Evolutionary conservation across 2,329 filamentous ascomycete genomes (phyloP).

Genomic region (Zymoseptoria passerinii): DNA sequence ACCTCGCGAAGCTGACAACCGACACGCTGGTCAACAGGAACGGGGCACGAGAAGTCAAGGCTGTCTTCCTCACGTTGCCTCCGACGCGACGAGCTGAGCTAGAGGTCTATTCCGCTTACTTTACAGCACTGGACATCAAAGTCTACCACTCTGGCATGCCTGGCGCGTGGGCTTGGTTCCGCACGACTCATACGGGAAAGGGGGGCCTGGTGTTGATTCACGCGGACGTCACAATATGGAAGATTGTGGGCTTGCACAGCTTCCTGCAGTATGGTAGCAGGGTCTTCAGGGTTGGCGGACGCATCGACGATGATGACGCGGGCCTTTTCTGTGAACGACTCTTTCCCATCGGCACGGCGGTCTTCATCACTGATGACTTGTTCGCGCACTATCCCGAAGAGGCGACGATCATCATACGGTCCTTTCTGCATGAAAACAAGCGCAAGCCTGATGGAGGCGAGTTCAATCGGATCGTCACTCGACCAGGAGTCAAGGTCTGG

Average conservation of each 20-base stretch:
- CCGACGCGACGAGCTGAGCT: slow-evolving; percentile 13
- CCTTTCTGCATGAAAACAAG: slow-evolving; percentile 27
- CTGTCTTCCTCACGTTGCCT: slow-evolving; percentile 25
- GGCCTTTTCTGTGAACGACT: slow-evolving; percentile 20
- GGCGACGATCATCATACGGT: slow-evolving; percentile 31
- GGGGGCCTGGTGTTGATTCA: slow-evolving; percentile 23
- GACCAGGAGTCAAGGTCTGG: slow-evolving; percentile 25
- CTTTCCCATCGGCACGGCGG: slow-evolving; percentile 34
- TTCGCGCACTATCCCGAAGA: slow-evolving; percentile 32
- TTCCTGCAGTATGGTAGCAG: slow-evolving; percentile 21
- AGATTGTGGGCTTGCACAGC: slow-evolving; percentile 28
- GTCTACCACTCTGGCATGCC: slow-evolving; percentile 18
- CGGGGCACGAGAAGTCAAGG: slow-evolving; percentile 4
- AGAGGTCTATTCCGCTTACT: slow-evolving; percentile 13
- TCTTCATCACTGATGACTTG: slow-evolving; percentile 39
- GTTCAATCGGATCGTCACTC: slow-evolving; percentile 19
- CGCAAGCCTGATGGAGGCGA: slow-evolving; percentile 18
- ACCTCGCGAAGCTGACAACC: slow-evolving; percentile 6
- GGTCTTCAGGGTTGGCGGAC: slow-evolving; percentile 29
- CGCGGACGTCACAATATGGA: slow-evolving; percentile 28
- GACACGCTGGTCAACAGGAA: slow-evolving; percentile 4
- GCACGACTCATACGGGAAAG: slow-evolving; percentile 1
- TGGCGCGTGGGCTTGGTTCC: slow-evolving; percentile 25
- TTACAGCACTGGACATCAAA: slow-evolving; percentile 15
- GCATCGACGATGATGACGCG: slow-evolving; percentile 18